Conservation (phyloP, 495 filamentous ascomycete species). For the Aspergillus sclerotiicarbonarius region DNA sequence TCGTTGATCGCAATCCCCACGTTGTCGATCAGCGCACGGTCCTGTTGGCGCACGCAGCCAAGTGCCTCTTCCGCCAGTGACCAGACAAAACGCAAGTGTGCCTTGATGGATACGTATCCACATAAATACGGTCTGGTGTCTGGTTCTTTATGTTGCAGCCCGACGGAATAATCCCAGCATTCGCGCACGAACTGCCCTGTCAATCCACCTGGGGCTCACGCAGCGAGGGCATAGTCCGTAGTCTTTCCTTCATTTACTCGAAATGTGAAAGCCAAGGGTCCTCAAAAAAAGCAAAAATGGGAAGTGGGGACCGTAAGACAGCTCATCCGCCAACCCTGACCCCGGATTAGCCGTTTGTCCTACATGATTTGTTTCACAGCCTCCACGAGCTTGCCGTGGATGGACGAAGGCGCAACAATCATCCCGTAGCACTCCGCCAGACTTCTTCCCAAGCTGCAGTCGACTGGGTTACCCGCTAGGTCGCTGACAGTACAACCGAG, state of each 20-base stretch:
- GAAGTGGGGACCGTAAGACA: not conserved
- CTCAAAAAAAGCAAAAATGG: not conserved
- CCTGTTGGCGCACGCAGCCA: slow-evolving; percentile 1
- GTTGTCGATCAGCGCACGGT: slow-evolving; percentile 20
- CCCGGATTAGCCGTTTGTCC: not conserved
- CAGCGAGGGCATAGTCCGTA: not conserved
- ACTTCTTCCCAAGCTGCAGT: slow-evolving; percentile 41
- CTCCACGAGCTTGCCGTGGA: slow-evolving; percentile 37
- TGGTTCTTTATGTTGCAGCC: not conserved
- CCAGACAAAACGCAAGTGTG: not conserved
- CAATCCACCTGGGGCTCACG: not conserved
- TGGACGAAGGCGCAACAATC: slow-evolving; percentile 42
- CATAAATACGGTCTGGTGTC: not conserved
- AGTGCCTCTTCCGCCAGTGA: not conserved
- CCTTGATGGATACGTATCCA: not conserved
- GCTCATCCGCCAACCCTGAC: not conserved
- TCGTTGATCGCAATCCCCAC: slow-evolving; percentile 8
- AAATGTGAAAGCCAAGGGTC: not conserved
- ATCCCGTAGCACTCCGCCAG: slow-evolving; percentile 41
- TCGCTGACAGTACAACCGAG: slow-evolving; percentile 63
- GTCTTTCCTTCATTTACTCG: not conserved
- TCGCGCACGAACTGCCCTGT: not conserved
- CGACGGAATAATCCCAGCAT: not conserved
- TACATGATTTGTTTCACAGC: slow-evolving; percentile 31
- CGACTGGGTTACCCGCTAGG: slow-evolving; percentile 47